These are phyloP conservation scores for Hanseniaspora hatyaiensis DNA, from an alignment of 805 yeast genomes.

Conservation along the genomic window DNA sequence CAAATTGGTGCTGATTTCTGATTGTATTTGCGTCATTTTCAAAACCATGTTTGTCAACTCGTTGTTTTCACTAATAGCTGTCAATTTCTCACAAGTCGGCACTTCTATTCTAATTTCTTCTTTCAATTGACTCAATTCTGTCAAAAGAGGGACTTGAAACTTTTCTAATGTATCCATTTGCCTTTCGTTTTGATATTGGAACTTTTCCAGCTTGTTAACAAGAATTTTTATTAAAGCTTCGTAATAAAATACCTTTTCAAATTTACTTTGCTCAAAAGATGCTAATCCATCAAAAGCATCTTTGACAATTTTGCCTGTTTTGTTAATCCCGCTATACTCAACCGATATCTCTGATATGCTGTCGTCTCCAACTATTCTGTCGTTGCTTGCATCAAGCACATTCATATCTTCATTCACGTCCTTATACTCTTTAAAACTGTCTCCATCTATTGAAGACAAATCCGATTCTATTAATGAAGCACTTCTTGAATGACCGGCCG, in stretches of 20 bases:
- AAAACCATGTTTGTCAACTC: conserved; percentile 4
- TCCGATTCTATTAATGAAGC: neutral
- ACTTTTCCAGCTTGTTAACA: neutral
- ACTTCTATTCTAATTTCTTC: neutral
- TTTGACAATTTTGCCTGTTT: neutral
- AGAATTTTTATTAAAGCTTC: conserved; percentile 1
- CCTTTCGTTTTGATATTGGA: neutral
- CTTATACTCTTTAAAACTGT: neutral
- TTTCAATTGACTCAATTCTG: neutral
- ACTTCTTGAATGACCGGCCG: too few relatives aligned
- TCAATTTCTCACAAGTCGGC: conserved; percentile 1
- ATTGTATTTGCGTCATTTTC: conserved; percentile 33
- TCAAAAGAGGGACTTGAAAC: neutral
- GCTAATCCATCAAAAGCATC: neutral
- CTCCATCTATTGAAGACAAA: neutral
- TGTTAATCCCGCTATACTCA: neutral
- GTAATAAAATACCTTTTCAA: conserved; percentile 1
- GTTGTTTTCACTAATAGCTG: conserved; percentile 7
- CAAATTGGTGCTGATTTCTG: conserved; percentile 62
- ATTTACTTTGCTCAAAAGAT: neutral
- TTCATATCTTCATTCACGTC: neutral
- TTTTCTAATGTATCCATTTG: neutral
- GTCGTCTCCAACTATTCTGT: neutral
- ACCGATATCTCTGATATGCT: neutral
- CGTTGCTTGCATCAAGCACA: neutral